Evolutionary conservation across 768 basidiomycete species (phyloP).

Genomic region (Candolleomyces efflorescens): DNA sequence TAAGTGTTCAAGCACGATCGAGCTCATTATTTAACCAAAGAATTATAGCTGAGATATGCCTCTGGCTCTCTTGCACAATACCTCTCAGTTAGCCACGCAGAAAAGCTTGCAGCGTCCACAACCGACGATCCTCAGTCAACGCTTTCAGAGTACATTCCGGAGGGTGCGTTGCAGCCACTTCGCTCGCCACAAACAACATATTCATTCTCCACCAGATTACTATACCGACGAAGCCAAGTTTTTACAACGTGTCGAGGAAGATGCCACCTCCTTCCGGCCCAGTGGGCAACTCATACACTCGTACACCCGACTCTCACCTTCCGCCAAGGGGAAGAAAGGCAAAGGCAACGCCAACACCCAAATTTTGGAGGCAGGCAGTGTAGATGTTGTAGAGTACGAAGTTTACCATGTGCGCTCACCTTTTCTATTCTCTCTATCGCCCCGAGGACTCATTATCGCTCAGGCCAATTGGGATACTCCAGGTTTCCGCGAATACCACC

Average conservation of each 20-base stretch:
- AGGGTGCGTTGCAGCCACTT: slow-evolving; percentile 39
- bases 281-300: slow-evolving; percentile 70
- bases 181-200: neutral
- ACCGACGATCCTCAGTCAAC: slow-evolving; percentile 86
- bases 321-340: slow-evolving; percentile 49
- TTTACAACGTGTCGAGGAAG: slow-evolving; percentile 63
- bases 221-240: slow-evolving; percentile 66
- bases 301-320: slow-evolving; percentile 59
- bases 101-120: slow-evolving; percentile 63
- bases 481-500: slow-evolving; percentile 89
- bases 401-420: slow-evolving; percentile 74
- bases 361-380: slow-evolving; percentile 42
- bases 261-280: slow-evolving; percentile 76
- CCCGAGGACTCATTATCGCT: neutral
- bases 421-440: slow-evolving; percentile 6
- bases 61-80: slow-evolving; percentile 83
- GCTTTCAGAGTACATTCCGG: slow-evolving; percentile 72
- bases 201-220: slow-evolving; percentile 46
- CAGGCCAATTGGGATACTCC: slow-evolving; percentile 82
- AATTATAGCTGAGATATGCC: slow-evolving; percentile 68
- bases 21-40: neutral
- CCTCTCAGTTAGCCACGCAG: slow-evolving; percentile 63
- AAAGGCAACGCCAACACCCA: slow-evolving; percentile 43
- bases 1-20: slow-evolving; percentile 31
- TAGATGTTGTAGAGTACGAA: slow-evolving; percentile 74